phyloP scores from a whole-genome alignment of 768 basidiomycete genomes.

The Leccinum sublutescens region DNA sequence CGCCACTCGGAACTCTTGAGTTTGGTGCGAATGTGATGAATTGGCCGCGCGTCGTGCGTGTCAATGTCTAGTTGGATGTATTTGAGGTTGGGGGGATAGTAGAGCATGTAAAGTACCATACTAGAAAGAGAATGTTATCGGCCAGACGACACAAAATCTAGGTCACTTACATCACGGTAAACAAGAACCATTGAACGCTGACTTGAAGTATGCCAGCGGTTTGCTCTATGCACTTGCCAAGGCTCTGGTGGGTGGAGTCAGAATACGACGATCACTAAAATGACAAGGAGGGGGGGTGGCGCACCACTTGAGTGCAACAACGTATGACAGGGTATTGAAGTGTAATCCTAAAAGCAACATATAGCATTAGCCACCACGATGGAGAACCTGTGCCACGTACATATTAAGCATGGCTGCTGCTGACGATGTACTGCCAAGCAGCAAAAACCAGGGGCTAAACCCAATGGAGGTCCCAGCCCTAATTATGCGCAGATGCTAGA shows the following conservation, averaged over 20 bases:
- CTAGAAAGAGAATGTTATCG: constrained; percentile 38
- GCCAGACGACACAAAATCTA: not conserved
- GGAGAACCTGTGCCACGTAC: constrained; percentile 35
- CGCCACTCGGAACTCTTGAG: constrained; percentile 70
- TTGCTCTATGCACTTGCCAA: constrained; percentile 73
- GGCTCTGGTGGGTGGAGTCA: constrained; percentile 43
- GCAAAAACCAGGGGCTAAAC: constrained; percentile 86
- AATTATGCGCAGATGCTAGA: constrained; percentile 79
- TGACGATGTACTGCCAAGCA: constrained; percentile 83
- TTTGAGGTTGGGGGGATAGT: constrained; percentile 86
- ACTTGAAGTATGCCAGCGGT: constrained; percentile 84
- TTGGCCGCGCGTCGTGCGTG: constrained; percentile 41
- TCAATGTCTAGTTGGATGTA: constrained; percentile 49
- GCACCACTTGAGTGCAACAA: constrained; percentile 77
- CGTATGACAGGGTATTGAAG: constrained; percentile 80
- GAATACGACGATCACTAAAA: not conserved
- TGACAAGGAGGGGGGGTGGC: constrained; percentile 28
- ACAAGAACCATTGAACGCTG: constrained; percentile 78
- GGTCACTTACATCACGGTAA: constrained; percentile 73
- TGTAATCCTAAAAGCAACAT: constrained; percentile 54
- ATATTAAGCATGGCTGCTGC: constrained; percentile 86
- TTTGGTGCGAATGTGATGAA: constrained; percentile 44
- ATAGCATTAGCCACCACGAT: not conserved
- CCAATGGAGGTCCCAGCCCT: constrained; percentile 77
- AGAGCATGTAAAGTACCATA: constrained; percentile 86